Base-by-base conservation (phyloP, 495 filamentous ascomycete species). In the Tetracladium setigerum region DNA sequence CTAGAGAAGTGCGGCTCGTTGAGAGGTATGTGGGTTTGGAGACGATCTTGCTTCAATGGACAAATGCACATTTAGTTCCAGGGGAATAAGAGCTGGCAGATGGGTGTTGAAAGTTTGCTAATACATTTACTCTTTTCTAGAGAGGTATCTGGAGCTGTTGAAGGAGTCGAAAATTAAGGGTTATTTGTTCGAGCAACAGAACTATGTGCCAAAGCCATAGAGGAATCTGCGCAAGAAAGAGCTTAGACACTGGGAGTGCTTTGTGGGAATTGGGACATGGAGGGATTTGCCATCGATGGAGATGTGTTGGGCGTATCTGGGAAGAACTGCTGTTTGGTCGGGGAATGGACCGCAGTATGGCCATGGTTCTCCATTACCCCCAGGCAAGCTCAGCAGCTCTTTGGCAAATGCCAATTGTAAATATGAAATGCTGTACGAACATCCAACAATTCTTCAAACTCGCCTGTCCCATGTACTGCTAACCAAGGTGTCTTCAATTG, bases 1-100 rank as follows among this genome's bases (percentile, higher is more conserved):
- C 66, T 97, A 56, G 91, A 95, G 79, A 98, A 96, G 72, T 98
- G 92, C 67, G 89, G 87, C 58, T 69, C 72, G 60, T 67, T 95
- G 69, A 78, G 94, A 83, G 90, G 92, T 97, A 56, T 71, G 85
- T 73, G 52, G 41, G 17, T 12, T 15, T 17, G 14, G n/a, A 36
- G 2, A n/a, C 13, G 10, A 2, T 36, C 34, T 16, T 36, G 31
- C 34, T 36, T 2, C 3, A 10, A 36, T 36, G 34, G 34, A 5
- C 34, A 36, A n/a, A 54, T 31, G 37, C 41, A 49, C 17, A 44
- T 22, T 37, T 13, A 8, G 15, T 36, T 8, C 13, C 0, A 17
- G n/a, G 14, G 38, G 7, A 32, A 31, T 6, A 12, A 14, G 16
- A 37, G 54, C 14, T 15, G 38, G 32, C 12, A 34, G 5, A 46